A percentile compares a stretch with the other conserved stretches of the same genome.
These are phyloP conservation scores for Fusarium sp. DNA, from an alignment of 2,329 filamentous ascomycete species.

Conservation along the genomic window DNA sequence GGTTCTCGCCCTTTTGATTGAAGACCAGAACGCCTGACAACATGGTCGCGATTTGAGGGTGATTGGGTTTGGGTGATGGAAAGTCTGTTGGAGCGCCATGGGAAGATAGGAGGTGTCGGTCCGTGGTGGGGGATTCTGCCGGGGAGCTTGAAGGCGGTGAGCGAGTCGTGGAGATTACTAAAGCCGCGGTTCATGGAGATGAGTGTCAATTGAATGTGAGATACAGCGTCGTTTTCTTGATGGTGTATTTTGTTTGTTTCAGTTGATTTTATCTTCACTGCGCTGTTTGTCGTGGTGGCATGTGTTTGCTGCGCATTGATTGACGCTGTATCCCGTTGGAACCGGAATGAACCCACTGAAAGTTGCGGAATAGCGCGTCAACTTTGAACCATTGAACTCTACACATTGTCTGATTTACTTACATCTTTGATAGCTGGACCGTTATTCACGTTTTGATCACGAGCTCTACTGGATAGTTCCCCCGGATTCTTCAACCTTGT, in stretches of 20 bases:
- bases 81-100: slow-evolving; percentile 1
- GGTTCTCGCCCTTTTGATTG: slow-evolving; percentile 99
- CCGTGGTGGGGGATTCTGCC: slow-evolving; percentile 39
- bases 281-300: neutral
- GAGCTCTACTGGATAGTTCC: neutral
- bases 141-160: slow-evolving; percentile 34
- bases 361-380: neutral
- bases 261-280: neutral
- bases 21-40: slow-evolving; percentile 97
- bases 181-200: neutral
- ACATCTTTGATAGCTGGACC: neutral
- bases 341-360: neutral
- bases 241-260: neutral
- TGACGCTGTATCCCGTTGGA: neutral
- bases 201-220: neutral
- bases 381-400: too few species aligned
- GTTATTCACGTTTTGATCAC: neutral
- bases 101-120: slow-evolving; percentile 35
- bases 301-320: neutral
- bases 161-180: slow-evolving; percentile 10
- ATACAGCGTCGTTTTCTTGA: neutral
- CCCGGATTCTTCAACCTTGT: neutral
- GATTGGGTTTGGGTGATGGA: slow-evolving; percentile 1
- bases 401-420: neutral
- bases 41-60: slow-evolving; percentile 67